A percentile compares a stretch with the other conserved stretches of the same genome.
These are phyloP conservation scores for Aspergillus fructus DNA, from an alignment of 2,329 filamentous ascomycete genomes.

Conservation along the genomic window DNA sequence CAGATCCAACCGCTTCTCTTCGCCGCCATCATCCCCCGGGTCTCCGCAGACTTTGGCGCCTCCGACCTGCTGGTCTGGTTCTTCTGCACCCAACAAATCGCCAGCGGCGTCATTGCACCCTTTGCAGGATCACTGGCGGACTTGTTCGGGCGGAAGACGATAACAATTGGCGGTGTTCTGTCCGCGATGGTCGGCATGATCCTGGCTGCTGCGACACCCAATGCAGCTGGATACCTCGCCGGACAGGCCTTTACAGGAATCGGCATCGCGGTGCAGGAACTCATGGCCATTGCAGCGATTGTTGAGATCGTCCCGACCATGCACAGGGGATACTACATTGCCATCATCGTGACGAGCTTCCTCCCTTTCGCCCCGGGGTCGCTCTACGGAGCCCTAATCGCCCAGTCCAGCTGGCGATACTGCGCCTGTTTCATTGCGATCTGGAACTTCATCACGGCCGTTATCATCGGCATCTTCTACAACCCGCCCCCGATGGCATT, in stretches of 20 bases:
- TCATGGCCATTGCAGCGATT: conserved; percentile 7
- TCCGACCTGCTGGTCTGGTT: conserved; percentile 1
- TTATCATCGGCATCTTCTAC: neutral
- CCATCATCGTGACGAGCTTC: conserved; percentile 5
- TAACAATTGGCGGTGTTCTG: neutral
- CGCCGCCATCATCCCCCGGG: conserved; percentile 3
- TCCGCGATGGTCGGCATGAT: conserved; percentile 2
- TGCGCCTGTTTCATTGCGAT: conserved; percentile 2
- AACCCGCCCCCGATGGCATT: neutral
- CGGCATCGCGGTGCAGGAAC: conserved; percentile 5
- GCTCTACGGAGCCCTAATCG: conserved; percentile 1
- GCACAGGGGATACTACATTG: conserved; percentile 1
- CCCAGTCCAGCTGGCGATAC: conserved; percentile 3
- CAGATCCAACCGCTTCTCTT: conserved; percentile 6
- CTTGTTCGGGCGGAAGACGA: conserved; percentile 1
- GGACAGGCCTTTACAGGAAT: conserved; percentile 3
- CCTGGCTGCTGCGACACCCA: neutral
- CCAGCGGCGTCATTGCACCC: neutral
- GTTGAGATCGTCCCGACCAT: conserved; percentile 3
- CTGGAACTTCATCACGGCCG: conserved; percentile 1
- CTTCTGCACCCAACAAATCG: neutral
- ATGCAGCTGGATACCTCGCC: conserved; percentile 1
- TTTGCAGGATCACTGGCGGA: conserved; percentile 1
- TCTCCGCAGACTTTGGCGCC: neutral
- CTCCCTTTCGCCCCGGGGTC: conserved; percentile 4